Percentiles rank a stretch among this genome's conserved stretches.
phyloP scores from a whole-genome alignment of 2,329 filamentous ascomycete species.

The Alternaria gansuensis region DNA sequence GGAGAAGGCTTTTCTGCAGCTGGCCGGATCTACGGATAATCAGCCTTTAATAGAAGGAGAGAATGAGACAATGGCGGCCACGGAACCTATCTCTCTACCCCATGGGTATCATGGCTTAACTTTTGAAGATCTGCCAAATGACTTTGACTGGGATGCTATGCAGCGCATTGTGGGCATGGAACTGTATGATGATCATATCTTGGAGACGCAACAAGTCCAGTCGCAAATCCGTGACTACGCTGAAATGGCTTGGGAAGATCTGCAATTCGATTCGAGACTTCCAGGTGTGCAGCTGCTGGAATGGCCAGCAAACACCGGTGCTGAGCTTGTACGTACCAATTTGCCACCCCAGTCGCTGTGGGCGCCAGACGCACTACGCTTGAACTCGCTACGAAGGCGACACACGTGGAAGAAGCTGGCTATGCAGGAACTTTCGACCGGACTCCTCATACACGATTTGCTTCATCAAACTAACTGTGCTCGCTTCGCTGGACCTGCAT shows the following conservation, averaged over 20 bases:
- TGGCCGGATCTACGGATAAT: constrained; percentile 18
- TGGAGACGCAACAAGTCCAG: constrained; percentile 26
- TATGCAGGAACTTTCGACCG: constrained; percentile 53
- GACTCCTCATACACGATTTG: constrained; percentile 52
- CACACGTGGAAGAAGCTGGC: constrained; percentile 57
- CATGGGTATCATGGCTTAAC: constrained; percentile 8
- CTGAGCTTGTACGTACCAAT: constrained; percentile 37
- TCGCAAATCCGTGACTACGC: constrained; percentile 26
- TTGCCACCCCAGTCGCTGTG: constrained; percentile 59
- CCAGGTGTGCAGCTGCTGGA: constrained; percentile 36
- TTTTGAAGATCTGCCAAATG: constrained; percentile 27
- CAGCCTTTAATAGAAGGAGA: background rate
- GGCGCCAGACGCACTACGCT: constrained; percentile 46
- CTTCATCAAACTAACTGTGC: constrained; percentile 32
- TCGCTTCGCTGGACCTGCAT: background rate
- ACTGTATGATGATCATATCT: constrained; percentile 33
- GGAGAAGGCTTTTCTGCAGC: constrained; percentile 65
- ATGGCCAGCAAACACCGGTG: constrained; percentile 56
- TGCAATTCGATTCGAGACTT: constrained; percentile 42
- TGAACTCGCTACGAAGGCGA: constrained; percentile 41
- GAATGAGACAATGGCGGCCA: background rate
- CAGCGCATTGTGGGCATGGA: constrained; percentile 38
- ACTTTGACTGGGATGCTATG: constrained; percentile 37
- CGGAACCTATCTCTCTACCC: background rate
- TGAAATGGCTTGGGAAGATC: constrained; percentile 37